Percentiles rank a stretch among this genome's conserved stretches.
phyloP scores from a whole-genome alignment of 495 filamentous ascomycete species.

The Copromyces sp. region DNA sequence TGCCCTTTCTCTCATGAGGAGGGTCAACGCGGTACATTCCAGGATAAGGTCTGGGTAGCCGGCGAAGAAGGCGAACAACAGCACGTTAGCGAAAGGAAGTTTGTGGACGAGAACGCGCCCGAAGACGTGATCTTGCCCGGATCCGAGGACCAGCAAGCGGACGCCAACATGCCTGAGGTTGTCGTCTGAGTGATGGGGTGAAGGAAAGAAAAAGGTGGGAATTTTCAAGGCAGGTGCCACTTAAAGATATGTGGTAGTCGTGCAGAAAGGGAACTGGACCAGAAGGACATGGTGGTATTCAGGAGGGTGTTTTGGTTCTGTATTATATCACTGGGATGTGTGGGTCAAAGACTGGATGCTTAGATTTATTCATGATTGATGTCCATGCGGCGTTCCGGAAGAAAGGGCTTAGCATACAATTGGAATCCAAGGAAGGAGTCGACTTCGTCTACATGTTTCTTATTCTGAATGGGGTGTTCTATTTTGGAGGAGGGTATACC shows the following conservation, averaged over 20 bases:
- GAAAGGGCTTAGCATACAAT: constrained; percentile 9
- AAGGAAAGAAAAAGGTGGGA: constrained; percentile 1
- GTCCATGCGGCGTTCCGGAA: constrained; percentile 14
- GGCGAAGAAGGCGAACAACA: constrained; percentile 34
- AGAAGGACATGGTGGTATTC: constrained; percentile 1
- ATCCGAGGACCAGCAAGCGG: constrained; percentile 18
- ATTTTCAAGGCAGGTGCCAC: background rate
- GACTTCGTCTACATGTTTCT: background rate
- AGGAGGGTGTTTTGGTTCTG: constrained; percentile 10
- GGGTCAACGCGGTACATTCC: constrained; percentile 70
- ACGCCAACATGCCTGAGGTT: constrained; percentile 13
- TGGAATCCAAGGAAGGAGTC: constrained; percentile 9
- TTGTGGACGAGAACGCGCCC: constrained; percentile 54
- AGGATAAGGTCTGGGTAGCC: constrained; percentile 86
- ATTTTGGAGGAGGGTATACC: background rate
- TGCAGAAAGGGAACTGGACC: background rate
- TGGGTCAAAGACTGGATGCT: background rate
- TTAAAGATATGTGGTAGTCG: background rate
- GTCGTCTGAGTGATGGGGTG: constrained; percentile 11
- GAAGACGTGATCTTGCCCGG: constrained; percentile 78
- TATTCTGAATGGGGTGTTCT: background rate
- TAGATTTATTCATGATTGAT: constrained; percentile 1
- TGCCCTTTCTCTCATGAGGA: constrained; percentile 90
- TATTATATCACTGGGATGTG: constrained; percentile 15
- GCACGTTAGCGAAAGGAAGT: constrained; percentile 87